Evolutionary conservation across 306 rosid genomes (phyloP).

Genomic region (Mimosa bimucronata): DNA sequence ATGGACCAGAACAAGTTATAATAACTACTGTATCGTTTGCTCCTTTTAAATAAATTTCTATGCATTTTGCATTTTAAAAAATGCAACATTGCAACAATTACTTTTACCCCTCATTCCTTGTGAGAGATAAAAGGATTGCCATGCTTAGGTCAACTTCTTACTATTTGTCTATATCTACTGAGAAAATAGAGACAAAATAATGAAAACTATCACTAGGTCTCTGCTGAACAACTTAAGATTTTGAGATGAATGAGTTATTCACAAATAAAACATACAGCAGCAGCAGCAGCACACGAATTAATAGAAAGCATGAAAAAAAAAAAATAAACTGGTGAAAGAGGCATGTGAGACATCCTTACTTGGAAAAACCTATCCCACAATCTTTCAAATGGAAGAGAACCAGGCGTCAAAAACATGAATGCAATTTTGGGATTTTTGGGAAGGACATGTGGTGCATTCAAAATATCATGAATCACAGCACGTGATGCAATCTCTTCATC

Average conservation of each 20-base stretch:
- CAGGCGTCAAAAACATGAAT: slow-evolving; percentile 90
- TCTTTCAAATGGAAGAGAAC: slow-evolving; percentile 87
- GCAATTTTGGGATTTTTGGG: slow-evolving; percentile 76
- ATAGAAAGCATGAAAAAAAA: not conserved
- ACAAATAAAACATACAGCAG: not conserved
- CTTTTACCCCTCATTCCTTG: not conserved
- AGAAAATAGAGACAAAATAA: not conserved
- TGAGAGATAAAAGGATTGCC: not conserved
- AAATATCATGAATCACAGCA: slow-evolving; percentile 74
- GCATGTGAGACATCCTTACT: slow-evolving; percentile 56
- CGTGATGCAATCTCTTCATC: slow-evolving; percentile 88
- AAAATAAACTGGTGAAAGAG: not conserved
- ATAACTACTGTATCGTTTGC: slow-evolving; percentile 8
- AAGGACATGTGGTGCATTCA: slow-evolving; percentile 53
- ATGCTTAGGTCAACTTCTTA: not conserved
- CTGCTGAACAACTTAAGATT: not conserved
- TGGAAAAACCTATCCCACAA: slow-evolving; percentile 93
- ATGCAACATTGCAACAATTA: not conserved
- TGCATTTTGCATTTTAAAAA: not conserved
- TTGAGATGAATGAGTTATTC: not conserved
- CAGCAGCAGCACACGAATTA: not conserved
- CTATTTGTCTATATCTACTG: not conserved
- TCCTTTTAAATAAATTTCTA: slow-evolving; percentile 15
- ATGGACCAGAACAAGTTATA: slow-evolving; percentile 15
- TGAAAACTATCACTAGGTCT: not conserved